These are phyloP conservation scores for Artemisia argyi DNA, from an alignment of 129 eudicot genomes.

Conservation along the genomic window DNA sequence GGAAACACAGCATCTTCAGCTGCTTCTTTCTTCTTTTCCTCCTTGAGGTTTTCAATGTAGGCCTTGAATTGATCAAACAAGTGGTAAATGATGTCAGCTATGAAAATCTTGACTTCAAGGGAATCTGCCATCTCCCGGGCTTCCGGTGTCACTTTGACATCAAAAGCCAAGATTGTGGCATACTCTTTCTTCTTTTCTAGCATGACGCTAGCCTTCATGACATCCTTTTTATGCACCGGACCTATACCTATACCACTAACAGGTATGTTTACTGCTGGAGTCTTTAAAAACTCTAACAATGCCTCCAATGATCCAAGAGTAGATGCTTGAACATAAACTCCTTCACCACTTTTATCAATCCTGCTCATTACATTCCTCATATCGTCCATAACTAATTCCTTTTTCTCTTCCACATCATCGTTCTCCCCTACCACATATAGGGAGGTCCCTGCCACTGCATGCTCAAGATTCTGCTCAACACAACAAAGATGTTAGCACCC, in stretches of 20 bases:
- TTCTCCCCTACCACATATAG: slow-evolving; percentile 82
- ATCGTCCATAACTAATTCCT: slow-evolving; percentile 75
- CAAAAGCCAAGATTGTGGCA: slow-evolving; percentile 87
- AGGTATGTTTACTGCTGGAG: slow-evolving; percentile 89
- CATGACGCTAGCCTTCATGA: slow-evolving; percentile 96
- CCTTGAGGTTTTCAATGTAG: slow-evolving; percentile 82
- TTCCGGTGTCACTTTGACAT: slow-evolving; percentile 90
- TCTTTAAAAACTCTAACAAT: slow-evolving; percentile 69
- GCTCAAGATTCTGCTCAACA: slow-evolving; percentile 76
- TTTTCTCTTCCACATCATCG: slow-evolving; percentile 78
- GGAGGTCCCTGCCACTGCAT: slow-evolving; percentile 92
- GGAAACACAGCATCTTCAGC: slow-evolving; percentile 95
- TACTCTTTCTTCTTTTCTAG: slow-evolving; percentile 86
- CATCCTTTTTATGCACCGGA: slow-evolving; percentile 96
- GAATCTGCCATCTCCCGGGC: slow-evolving; percentile 89
- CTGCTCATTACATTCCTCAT: slow-evolving; percentile 81
- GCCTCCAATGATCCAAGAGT: slow-evolving; percentile 96
- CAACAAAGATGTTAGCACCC: neutral
- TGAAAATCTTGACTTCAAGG: slow-evolving; percentile 75
- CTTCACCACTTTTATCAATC: slow-evolving; percentile 90
- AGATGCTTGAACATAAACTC: slow-evolving; percentile 94
- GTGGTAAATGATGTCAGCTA: slow-evolving; percentile 82
- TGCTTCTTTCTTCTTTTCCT: slow-evolving; percentile 87
- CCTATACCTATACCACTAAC: slow-evolving; percentile 95
- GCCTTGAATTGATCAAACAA: slow-evolving; percentile 94